Conservation (phyloP, 1,284 basidiomycete species). For the Anthracocystis setariae region DNA sequence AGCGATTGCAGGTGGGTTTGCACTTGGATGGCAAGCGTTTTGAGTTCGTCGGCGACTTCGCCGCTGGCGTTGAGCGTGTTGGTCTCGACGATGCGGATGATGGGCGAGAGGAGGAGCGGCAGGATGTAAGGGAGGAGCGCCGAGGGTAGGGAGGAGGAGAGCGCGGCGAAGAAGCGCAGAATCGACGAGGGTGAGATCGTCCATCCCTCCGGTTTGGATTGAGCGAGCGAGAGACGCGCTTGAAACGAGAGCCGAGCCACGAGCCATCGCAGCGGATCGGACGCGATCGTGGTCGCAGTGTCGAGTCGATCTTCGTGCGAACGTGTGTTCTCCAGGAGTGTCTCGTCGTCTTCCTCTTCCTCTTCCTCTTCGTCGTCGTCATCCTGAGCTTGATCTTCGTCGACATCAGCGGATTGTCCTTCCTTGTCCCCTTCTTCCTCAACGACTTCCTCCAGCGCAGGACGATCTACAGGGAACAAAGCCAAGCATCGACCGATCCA, state of each 20-base stretch:
- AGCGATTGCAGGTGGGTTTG: constrained; percentile 86
- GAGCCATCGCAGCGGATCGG: constrained; percentile 84
- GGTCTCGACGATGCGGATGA: constrained; percentile 82
- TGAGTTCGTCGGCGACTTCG: constrained; percentile 86
- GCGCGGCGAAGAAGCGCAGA: constrained; percentile 71
- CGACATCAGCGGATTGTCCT: no score
- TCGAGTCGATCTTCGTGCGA: constrained; percentile 51
- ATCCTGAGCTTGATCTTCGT: no score
- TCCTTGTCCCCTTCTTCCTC: no score
- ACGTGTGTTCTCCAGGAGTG: constrained; percentile 35
- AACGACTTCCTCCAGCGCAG: constrained; percentile 9
- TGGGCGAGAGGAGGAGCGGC: constrained; percentile 83
- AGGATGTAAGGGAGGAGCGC: constrained; percentile 75
- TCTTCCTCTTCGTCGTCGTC: constrained; percentile 18
- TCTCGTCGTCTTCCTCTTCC: constrained; percentile 40
- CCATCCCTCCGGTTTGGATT: constrained; percentile 72
- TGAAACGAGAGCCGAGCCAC: constrained; percentile 94
- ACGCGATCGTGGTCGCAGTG: constrained; percentile 21
- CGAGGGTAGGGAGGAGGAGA: constrained; percentile 28
- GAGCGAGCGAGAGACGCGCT: constrained; percentile 70
- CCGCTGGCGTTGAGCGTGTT: constrained; percentile 75
- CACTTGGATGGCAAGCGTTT: constrained; percentile 82
- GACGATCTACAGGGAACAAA: constrained; percentile 30
- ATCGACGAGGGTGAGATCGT: constrained; percentile 80
- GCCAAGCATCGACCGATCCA: constrained; percentile 78